Conservation (phyloP, 1,139 yeast species). For the Hemisphaericaspora xylofermentans region DNA sequence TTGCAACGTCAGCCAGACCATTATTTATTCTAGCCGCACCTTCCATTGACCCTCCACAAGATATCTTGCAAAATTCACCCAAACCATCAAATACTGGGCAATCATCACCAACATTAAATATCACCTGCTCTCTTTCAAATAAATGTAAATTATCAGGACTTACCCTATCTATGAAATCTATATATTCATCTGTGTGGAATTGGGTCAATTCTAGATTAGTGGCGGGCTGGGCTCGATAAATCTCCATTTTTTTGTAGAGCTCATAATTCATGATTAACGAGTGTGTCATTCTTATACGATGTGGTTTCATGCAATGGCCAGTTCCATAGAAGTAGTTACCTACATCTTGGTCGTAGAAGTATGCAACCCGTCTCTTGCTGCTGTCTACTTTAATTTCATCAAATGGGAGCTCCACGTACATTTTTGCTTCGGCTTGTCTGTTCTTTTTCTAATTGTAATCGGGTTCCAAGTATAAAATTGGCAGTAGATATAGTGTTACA, state of each 20-base stretch:
- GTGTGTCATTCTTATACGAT: conserved; percentile 98
- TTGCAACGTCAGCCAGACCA: conserved; percentile 91
- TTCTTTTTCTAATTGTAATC: too few relatives aligned
- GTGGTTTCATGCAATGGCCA: conserved; percentile 99
- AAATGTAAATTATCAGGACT: conserved; percentile 92
- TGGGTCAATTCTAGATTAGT: conserved; percentile 98
- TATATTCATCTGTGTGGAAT: conserved; percentile 96
- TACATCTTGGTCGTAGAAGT: conserved; percentile 70
- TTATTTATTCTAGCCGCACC: conserved; percentile 84
- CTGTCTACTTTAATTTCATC: conserved; percentile 46
- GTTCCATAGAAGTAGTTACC: conserved; percentile 98
- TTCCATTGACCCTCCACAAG: conserved; percentile 92
- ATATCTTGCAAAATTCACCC: conserved; percentile 83
- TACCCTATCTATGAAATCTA: conserved; percentile 88
- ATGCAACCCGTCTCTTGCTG: conserved; percentile 45
- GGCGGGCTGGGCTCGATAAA: conserved; percentile 95
- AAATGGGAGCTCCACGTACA: conserved; percentile 47
- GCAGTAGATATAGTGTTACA: too few relatives aligned
- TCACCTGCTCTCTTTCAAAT: conserved; percentile 89
- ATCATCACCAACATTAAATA: conserved; percentile 96
- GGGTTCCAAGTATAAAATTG: too few relatives aligned
- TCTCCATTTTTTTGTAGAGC: conserved; percentile 94
- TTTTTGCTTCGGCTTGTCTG: conserved; percentile 10
- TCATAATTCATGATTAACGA: conserved; percentile 97
- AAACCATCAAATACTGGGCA: conserved; percentile 97